Evolutionary conservation across 2,329 filamentous ascomycete species (phyloP), one percentile per base, ranked within the genome.

Genomic region (Lachnellula willkommii): DNA sequence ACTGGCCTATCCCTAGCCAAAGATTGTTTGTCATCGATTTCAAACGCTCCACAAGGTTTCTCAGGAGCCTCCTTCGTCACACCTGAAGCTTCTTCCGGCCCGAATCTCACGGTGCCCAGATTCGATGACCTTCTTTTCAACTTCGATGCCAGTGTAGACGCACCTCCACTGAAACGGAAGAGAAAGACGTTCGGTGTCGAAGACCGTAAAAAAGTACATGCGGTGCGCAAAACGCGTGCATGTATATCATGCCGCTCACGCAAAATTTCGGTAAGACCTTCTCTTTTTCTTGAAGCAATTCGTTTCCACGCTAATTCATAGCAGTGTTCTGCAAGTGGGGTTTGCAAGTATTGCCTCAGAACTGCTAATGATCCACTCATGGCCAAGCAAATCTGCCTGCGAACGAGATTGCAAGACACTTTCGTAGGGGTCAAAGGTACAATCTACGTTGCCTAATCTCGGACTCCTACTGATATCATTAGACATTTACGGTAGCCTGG

Each of bases 361-460:
- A 20, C 49, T 15, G 59, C 52, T 11, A 50, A 53, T 5, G 43
- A 60, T 39, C 36, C 47, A 22, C 6, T 47, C 4, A 32, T 63
- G 40, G 57, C 57, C 7, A 22, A 36, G 35, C 50, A 56, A 15
- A 63, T 63, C 6, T 63, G 59, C 36, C 35, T 63, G 4, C 55
- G 61, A 8, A 54, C 50, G 9, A 63, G 51, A 32, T 48, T 63
- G 24, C 52, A 58, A 47, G 60, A 62, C 20, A 51, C 53, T 14
- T 62, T 56, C 22, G 39, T 60, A 22, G 58, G 60, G 6, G 58
- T 62, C 3, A 58, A 54, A 58, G 52, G 60, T 62, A 55, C 8
- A 3, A 22, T 14, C 14, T 17, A 20, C 11, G 11, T 9, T 12
- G 12, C 26, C 6, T 6, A 42, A 20, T 4, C 14, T n/a, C 12